These are phyloP conservation scores for Macrophomina pseudophaseolina DNA, from an alignment of 2,329 filamentous ascomycete genomes.

Conservation along the genomic window DNA sequence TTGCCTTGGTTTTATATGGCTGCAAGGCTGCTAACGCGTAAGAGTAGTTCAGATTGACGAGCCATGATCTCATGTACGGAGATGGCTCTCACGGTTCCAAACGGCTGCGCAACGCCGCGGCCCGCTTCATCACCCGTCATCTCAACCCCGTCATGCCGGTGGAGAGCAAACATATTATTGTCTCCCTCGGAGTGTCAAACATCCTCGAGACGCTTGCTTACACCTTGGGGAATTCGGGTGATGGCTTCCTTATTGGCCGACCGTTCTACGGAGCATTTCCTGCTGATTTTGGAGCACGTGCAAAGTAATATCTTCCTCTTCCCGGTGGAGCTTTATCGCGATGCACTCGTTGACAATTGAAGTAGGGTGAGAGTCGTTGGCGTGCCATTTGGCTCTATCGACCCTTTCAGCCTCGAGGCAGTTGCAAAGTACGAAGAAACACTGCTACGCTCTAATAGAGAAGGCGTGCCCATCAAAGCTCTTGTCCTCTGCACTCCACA, in stretches of 20 bases:
- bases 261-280: conserved; percentile 58
- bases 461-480: conserved; percentile 45
- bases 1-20: no score
- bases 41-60: neutral
- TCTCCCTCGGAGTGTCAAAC: conserved; percentile 49
- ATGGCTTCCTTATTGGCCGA: conserved; percentile 53
- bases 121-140: conserved; percentile 48
- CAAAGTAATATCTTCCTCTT: conserved; percentile 31
- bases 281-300: conserved; percentile 54
- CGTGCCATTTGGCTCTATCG: conserved; percentile 42
- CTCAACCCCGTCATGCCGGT: conserved; percentile 46
- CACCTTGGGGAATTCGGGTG: conserved; percentile 49
- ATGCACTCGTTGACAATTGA: conserved; percentile 20
- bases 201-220: conserved; percentile 51
- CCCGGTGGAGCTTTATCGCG: neutral
- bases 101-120: conserved; percentile 48
- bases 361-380: conserved; percentile 44
- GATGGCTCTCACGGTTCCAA: conserved; percentile 48
- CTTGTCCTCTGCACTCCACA: conserved; percentile 53
- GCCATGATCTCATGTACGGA: conserved; percentile 46
- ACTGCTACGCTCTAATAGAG: conserved; percentile 37
- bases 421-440: conserved; percentile 48
- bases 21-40: neutral
- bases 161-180: conserved; percentile 43
- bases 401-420: conserved; percentile 45